A percentile compares a stretch with the other conserved stretches of the same genome.
These are phyloP conservation scores for Fimicolochytrium jonesii DNA, from an alignment of 192 early-diverging fungal genomes.

Conservation along the genomic window DNA sequence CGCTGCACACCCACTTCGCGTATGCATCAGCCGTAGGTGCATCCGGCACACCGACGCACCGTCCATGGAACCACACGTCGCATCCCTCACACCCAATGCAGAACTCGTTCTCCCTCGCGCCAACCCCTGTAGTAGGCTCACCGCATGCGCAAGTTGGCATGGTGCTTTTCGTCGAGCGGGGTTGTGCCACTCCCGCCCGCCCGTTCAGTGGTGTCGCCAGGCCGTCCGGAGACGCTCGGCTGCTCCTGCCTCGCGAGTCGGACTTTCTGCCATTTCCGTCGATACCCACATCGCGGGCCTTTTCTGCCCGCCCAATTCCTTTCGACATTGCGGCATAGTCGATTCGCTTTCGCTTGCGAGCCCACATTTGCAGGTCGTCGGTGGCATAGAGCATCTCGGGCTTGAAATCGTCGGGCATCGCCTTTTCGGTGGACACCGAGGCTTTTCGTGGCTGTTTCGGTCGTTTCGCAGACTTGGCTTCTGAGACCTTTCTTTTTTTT, in stretches of 20 bases:
- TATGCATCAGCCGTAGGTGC: slow-evolving; percentile 17
- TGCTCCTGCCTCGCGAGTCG: too few relatives aligned
- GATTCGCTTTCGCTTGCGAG: slow-evolving; percentile 15
- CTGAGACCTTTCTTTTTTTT: neutral
- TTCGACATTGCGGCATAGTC: slow-evolving; percentile 13
- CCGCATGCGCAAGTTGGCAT: too few relatives aligned
- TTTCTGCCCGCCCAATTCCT: too few relatives aligned
- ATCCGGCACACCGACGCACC: slow-evolving; percentile 29
- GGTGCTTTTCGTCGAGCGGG: too few relatives aligned
- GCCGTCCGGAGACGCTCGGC: too few relatives aligned
- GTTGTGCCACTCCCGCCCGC: too few relatives aligned
- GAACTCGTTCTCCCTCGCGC: slow-evolving; percentile 16
- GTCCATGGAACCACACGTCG: slow-evolving; percentile 41
- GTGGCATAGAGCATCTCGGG: neutral
- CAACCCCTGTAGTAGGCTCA: too few relatives aligned
- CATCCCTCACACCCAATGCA: slow-evolving; percentile 41
- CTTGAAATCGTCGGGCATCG: neutral
- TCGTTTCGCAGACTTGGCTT: neutral
- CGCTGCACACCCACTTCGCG: slow-evolving; percentile 31
- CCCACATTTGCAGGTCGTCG: too few relatives aligned
- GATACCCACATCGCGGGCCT: too few relatives aligned
- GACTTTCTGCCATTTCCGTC: too few relatives aligned
- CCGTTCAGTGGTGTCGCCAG: too few relatives aligned
- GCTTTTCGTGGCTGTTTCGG: neutral
- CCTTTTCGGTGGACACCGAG: neutral